Conservation (phyloP, 1,284 basidiomycete species). For the Boletus subluridellus region DNA sequence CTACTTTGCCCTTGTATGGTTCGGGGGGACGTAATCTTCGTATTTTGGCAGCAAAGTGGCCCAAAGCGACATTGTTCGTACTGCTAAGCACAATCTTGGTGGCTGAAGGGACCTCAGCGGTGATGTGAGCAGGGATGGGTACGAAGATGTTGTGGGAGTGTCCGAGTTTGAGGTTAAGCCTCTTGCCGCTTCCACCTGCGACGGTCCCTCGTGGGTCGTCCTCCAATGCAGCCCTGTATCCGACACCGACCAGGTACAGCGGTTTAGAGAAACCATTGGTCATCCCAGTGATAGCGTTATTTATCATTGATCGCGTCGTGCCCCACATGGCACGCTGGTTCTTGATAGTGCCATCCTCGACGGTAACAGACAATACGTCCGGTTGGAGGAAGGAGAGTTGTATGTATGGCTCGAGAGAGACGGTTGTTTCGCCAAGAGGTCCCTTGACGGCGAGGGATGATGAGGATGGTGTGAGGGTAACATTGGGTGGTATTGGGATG, state of each 20-base stretch:
- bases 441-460: conserved; percentile 68
- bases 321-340: conserved; percentile 91
- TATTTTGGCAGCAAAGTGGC: conserved; percentile 86
- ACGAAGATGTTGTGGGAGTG: conserved; percentile 86
- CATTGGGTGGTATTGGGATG: conserved; percentile 65
- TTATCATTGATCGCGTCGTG: conserved; percentile 82
- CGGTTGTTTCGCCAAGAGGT: conserved; percentile 69
- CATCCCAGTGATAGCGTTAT: conserved; percentile 89
- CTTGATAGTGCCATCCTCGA: conserved; percentile 71
- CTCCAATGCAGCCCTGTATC: conserved; percentile 50
- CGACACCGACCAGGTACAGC: conserved; percentile 86
- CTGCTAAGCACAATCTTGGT: conserved; percentile 61
- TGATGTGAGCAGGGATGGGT: conserved; percentile 78
- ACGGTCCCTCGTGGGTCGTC: conserved; percentile 68
- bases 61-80: conserved; percentile 76
- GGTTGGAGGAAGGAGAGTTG: conserved; percentile 54
- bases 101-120: conserved; percentile 39
- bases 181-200: conserved; percentile 56
- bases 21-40: conserved; percentile 86
- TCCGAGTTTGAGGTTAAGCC: conserved; percentile 87
- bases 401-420: conserved; percentile 70
- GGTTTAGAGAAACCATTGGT: conserved; percentile 82
- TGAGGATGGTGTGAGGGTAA: conserved; percentile 56
- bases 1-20: conserved; percentile 95
- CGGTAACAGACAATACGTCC: conserved; percentile 54